Percentiles rank a stretch among this genome's conserved stretches.
These are phyloP conservation scores for Curvularia sp. DNA, from an alignment of 2,329 filamentous ascomycete genomes.

Conservation along the genomic window DNA sequence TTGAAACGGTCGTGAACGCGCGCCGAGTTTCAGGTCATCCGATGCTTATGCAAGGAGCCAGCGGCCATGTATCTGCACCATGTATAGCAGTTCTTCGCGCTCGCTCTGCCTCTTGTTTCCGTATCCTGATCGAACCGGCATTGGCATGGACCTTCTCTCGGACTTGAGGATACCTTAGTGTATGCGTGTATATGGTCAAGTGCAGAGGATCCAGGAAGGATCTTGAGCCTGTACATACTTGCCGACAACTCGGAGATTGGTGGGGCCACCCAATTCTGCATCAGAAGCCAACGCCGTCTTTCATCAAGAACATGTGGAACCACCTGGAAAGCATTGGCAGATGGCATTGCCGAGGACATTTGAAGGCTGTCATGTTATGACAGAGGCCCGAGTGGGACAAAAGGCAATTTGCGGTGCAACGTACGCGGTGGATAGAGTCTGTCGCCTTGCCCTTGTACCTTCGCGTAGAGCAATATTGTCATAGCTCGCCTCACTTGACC, in stretches of 20 bases:
- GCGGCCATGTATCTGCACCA: constrained; percentile 21
- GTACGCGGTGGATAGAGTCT: no score
- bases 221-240: no score
- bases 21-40: constrained; percentile 45
- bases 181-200: no score
- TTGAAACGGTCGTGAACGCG: constrained; percentile 44
- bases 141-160: background rate
- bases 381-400: background rate
- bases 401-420: background rate
- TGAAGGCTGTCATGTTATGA: background rate
- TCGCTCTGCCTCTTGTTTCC: background rate
- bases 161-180: background rate
- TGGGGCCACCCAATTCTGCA: constrained; percentile 4
- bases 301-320: background rate
- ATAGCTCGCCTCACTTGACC: background rate
- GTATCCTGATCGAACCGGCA: background rate
- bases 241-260: constrained; percentile 6
- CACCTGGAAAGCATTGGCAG: background rate
- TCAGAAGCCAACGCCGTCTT: background rate
- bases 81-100: background rate
- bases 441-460: background rate
- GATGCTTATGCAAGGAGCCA: constrained; percentile 32
- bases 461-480: background rate
- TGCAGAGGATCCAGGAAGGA: no score
- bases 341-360: background rate